phyloP scores from a whole-genome alignment of 352 stramenopile genomes.

The Phytophthora constricta region DNA sequence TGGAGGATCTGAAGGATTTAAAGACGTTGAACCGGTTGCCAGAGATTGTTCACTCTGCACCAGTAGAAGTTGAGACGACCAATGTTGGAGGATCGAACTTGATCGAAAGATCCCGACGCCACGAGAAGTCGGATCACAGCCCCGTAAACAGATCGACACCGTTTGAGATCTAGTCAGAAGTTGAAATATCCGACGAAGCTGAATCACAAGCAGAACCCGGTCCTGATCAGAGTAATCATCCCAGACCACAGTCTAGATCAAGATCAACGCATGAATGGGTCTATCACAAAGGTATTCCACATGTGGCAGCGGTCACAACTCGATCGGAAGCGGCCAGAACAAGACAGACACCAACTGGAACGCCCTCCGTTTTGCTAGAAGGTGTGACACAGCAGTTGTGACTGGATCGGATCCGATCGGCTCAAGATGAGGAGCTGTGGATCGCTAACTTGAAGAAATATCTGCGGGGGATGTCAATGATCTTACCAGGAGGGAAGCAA shows the following conservation, averaged over 20 bases:
- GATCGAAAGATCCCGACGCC: neutral
- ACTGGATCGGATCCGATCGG: neutral
- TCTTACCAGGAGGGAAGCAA: neutral
- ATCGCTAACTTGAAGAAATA: constrained; percentile 12
- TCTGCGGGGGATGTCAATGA: neutral
- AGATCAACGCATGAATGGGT: too few relatives aligned
- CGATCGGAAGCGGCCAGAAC: neutral
- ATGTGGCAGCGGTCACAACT: neutral
- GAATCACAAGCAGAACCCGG: too few relatives aligned
- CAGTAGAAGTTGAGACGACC: neutral
- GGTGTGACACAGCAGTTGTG: neutral
- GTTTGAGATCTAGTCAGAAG: too few relatives aligned
- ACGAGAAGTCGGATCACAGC: too few relatives aligned
- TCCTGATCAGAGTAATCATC: too few relatives aligned
- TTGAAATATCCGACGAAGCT: too few relatives aligned
- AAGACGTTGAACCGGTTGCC: neutral
- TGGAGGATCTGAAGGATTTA: neutral
- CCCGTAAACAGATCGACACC: too few relatives aligned
- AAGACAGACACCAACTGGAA: neutral
- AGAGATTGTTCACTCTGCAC: constrained; percentile 8
- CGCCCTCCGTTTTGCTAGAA: neutral
- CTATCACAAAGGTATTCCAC: too few relatives aligned
- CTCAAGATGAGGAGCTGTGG: constrained; percentile 8
- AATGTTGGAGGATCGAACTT: neutral
- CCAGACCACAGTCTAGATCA: too few relatives aligned